Conservation (phyloP, 2,329 filamentous ascomycete species). For the Ramularia endophylla region DNA sequence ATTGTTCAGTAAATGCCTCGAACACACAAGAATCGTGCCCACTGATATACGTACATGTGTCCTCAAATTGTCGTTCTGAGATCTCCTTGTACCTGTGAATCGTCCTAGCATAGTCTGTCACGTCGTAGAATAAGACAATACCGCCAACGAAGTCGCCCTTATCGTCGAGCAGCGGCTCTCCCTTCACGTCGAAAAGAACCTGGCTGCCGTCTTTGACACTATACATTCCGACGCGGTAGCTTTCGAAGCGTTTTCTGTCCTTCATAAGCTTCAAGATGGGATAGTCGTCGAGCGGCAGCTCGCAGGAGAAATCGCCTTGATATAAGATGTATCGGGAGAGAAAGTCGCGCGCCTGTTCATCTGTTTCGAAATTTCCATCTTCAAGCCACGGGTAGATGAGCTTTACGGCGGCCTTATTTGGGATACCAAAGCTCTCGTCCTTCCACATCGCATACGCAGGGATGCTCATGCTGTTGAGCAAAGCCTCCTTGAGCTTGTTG, state of each 20-base stretch:
- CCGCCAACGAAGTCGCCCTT: constrained; percentile 67
- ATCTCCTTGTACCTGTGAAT: constrained; percentile 64
- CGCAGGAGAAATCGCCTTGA: constrained; percentile 58
- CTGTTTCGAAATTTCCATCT: constrained; percentile 33
- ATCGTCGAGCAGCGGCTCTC: constrained; percentile 62
- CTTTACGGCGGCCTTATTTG: constrained; percentile 58
- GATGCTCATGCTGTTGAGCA: constrained; percentile 68
- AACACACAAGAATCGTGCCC: no score
- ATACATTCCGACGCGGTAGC: constrained; percentile 57
- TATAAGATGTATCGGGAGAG: constrained; percentile 57
- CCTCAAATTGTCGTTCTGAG: constrained; percentile 67
- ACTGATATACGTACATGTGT: no score
- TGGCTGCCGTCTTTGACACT: constrained; percentile 48
- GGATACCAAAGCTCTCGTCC: constrained; percentile 66
- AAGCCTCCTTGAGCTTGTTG: constrained; percentile 67
- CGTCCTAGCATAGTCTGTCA: constrained; percentile 63
- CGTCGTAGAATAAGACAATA: constrained; percentile 65
- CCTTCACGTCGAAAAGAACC: constrained; percentile 59
- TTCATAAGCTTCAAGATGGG: constrained; percentile 61
- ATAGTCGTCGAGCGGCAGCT: constrained; percentile 54
- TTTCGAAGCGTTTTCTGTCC: constrained; percentile 55
- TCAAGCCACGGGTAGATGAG: constrained; percentile 32
- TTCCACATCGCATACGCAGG: constrained; percentile 77
- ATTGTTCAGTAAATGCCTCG: no score
- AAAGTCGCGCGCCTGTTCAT: constrained; percentile 43